These are phyloP conservation scores for Paramecium biaurelia DNA, from an alignment of 73 alveolate species.

Conservation along the genomic window DNA sequence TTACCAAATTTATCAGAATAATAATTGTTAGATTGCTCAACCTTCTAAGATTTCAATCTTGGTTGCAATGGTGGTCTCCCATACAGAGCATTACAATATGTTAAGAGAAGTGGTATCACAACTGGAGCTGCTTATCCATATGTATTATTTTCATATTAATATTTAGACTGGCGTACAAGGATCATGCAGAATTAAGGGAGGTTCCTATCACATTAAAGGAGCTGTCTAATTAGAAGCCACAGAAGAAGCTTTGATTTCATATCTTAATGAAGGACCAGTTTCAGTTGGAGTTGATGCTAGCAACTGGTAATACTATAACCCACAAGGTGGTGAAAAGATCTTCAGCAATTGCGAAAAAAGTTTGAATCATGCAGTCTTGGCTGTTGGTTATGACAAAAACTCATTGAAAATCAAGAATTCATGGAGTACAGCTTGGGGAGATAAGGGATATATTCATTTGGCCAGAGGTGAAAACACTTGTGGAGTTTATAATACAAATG, in stretches of 20 bases:
- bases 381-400: constrained; percentile 66
- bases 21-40: constrained; percentile 85
- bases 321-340: background rate
- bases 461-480: constrained; percentile 58
- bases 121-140: constrained; percentile 71
- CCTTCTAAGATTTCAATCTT: constrained; percentile 66
- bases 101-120: constrained; percentile 60
- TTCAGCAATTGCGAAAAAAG: constrained; percentile 50
- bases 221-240: background rate
- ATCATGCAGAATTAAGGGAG: constrained; percentile 50
- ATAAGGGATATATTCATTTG: constrained; percentile 59
- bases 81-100: constrained; percentile 73
- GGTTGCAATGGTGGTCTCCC: constrained; percentile 88
- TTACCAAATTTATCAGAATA: constrained; percentile 72
- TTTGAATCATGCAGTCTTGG: constrained; percentile 69
- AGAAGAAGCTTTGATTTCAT: constrained; percentile 45
- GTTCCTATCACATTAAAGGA: background rate
- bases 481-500: constrained; percentile 47
- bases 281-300: constrained; percentile 71
- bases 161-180: constrained; percentile 64
- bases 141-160: background rate
- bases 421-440: constrained; percentile 76
- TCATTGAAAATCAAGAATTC: constrained; percentile 66
- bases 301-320: constrained; percentile 64
- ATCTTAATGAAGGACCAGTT: constrained; percentile 57